These are phyloP conservation scores for Ascodesmis nigricans DNA, from an alignment of 495 filamentous ascomycete genomes.

Conservation along the genomic window DNA sequence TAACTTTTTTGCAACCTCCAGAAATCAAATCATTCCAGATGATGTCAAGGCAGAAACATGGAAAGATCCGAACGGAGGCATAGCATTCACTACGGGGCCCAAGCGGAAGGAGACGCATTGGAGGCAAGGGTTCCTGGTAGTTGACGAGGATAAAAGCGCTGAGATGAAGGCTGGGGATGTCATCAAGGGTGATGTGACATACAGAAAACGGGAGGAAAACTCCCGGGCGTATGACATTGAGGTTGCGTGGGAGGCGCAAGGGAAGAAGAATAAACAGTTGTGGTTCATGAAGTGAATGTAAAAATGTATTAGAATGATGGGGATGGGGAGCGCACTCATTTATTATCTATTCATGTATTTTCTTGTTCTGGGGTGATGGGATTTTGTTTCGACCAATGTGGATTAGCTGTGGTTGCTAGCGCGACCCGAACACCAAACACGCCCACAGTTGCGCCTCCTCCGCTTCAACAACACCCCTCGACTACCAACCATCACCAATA, in stretches of 20 bases:
- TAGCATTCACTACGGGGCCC: constrained; percentile 26
- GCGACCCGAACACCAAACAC: no score
- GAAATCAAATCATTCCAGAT: constrained; percentile 43
- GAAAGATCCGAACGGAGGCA: constrained; percentile 19
- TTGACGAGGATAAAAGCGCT: constrained; percentile 18
- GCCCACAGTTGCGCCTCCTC: not conserved
- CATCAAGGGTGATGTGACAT: constrained; percentile 22
- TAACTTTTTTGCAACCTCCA: constrained; percentile 90
- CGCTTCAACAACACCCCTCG: not conserved
- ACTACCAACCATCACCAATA: not conserved
- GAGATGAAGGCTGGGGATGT: constrained; percentile 13
- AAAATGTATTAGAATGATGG: constrained; percentile 1
- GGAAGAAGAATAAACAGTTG: constrained; percentile 13
- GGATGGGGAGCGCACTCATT: no score
- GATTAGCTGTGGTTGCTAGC: no score
- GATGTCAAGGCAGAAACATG: constrained; percentile 21
- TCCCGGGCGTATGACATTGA: constrained; percentile 21
- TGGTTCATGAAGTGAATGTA: constrained; percentile 17
- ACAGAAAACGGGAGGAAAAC: constrained; percentile 20
- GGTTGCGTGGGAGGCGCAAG: constrained; percentile 18
- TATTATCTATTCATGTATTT: no score
- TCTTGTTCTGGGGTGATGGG: no score
- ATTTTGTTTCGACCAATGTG: no score
- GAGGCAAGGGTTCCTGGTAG: constrained; percentile 24
- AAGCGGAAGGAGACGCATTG: constrained; percentile 24